Conservation (phyloP, 2,329 filamentous ascomycete species). For the Aspergillus caelatus region DNA sequence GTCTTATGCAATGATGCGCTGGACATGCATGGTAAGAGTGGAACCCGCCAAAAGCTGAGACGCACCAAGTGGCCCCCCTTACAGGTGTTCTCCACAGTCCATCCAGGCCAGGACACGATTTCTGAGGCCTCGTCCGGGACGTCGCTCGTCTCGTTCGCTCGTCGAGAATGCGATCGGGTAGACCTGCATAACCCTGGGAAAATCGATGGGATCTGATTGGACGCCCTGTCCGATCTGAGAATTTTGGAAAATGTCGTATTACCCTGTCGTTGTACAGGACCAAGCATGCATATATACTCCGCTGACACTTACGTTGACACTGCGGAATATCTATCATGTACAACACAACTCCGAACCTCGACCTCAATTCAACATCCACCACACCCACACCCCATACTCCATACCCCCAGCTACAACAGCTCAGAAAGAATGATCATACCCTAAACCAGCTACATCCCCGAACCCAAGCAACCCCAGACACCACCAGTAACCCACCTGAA, state of each 20-base stretch:
- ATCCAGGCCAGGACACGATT: constrained; percentile 21
- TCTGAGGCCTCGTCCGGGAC: background rate
- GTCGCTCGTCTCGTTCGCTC: background rate
- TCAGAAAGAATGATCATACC: background rate
- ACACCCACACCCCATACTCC: background rate
- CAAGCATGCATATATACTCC: background rate
- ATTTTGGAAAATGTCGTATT: background rate
- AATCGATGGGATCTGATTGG: background rate
- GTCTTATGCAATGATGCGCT: constrained; percentile 2
- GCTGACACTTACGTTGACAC: background rate
- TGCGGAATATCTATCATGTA: background rate
- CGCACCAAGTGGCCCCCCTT: constrained; percentile 7
- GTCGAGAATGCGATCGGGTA: background rate
- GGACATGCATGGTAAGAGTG: constrained; percentile 7
- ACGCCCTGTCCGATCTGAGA: background rate
- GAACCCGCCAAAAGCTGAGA: constrained; percentile 6
- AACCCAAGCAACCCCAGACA: background rate
- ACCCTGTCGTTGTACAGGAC: background rate
- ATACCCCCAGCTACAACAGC: background rate
- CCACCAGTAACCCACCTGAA: background rate
- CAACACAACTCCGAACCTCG: background rate
- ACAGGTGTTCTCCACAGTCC: background rate
- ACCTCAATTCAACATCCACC: background rate
- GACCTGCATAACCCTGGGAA: background rate
- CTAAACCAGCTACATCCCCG: background rate